phyloP scores from a whole-genome alignment of 1,284 basidiomycete species.

The Agroathelia rolfsii region DNA sequence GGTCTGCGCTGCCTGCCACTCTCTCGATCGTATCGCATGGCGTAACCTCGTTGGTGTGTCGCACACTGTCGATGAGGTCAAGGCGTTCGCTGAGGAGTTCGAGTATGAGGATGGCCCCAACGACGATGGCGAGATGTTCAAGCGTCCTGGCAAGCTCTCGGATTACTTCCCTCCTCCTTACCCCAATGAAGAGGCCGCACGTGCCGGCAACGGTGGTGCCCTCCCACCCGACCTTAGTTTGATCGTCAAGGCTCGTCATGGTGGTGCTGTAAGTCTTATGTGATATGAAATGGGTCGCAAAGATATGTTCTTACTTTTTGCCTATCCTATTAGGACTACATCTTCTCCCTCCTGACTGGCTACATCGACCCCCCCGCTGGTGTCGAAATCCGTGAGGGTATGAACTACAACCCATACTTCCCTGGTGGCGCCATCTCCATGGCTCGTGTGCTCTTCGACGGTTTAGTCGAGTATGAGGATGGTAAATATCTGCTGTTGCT shows the following conservation, averaged over 20 bases:
- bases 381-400: slow-evolving; percentile 90
- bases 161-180: slow-evolving; percentile 97
- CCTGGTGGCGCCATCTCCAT: slow-evolving; percentile 97
- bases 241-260: slow-evolving; percentile 98
- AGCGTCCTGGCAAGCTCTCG: slow-evolving; percentile 92
- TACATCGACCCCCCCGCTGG: slow-evolving; percentile 97
- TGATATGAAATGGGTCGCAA: not conserved
- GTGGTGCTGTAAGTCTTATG: slow-evolving; percentile 69
- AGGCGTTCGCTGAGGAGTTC: slow-evolving; percentile 90
- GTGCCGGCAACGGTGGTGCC: slow-evolving; percentile 90
- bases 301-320: slow-evolving; percentile 2
- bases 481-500: slow-evolving; percentile 31
- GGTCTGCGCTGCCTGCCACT: slow-evolving; percentile 98
- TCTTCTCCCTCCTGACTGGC: slow-evolving; percentile 95
- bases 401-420: slow-evolving; percentile 99
- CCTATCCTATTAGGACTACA: slow-evolving; percentile 65
- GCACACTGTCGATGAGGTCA: slow-evolving; percentile 89
- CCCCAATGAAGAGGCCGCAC: slow-evolving; percentile 96
- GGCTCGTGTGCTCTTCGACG: slow-evolving; percentile 95
- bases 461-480: slow-evolving; percentile 91
- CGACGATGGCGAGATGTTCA: slow-evolving; percentile 96
- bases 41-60: slow-evolving; percentile 98
- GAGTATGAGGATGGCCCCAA: slow-evolving; percentile 98
- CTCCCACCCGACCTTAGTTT: slow-evolving; percentile 95
- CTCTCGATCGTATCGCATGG: slow-evolving; percentile 98